Conservation (phyloP, 305 asterid species). For the Solanum chacoense region DNA sequence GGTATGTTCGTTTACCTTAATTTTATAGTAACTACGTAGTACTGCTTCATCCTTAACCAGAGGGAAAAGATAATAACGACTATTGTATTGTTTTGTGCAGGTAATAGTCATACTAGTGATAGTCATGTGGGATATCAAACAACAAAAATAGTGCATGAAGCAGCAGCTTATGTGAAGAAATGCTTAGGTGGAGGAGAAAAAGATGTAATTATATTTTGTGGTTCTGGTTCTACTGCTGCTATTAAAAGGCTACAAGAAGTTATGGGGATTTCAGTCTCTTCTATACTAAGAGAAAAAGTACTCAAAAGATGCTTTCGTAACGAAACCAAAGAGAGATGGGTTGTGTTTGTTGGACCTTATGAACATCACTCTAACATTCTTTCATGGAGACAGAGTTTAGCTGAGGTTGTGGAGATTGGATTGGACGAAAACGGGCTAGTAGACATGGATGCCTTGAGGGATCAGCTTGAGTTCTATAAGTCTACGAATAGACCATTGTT, state of each 20-base stretch:
- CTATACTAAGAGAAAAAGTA: constrained; percentile 32
- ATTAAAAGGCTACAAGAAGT: constrained; percentile 68
- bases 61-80: no score
- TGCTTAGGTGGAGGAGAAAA: constrained; percentile 52
- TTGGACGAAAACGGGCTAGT: constrained; percentile 31
- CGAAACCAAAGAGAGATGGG: constrained; percentile 40
- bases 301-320: constrained; percentile 12
- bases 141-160: constrained; percentile 39
- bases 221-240: constrained; percentile 70
- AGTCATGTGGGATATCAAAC: constrained; percentile 46
- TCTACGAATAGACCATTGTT: constrained; percentile 32
- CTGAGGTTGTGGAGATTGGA: constrained; percentile 69
- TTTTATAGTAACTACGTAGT: no score
- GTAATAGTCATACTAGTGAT: constrained; percentile 66
- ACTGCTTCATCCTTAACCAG: neutral
- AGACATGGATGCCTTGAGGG: constrained; percentile 36
- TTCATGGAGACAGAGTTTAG: constrained; percentile 65
- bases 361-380: constrained; percentile 75
- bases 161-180: constrained; percentile 37
- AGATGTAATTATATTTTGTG: constrained; percentile 45
- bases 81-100: constrained; percentile 4
- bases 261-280: constrained; percentile 47
- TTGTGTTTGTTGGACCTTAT: constrained; percentile 55
- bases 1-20: constrained; percentile 12
- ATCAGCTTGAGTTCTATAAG: constrained; percentile 21